Conservation (phyloP, 1,284 basidiomycete genomes). For the Kwoniella shivajii region DNA sequence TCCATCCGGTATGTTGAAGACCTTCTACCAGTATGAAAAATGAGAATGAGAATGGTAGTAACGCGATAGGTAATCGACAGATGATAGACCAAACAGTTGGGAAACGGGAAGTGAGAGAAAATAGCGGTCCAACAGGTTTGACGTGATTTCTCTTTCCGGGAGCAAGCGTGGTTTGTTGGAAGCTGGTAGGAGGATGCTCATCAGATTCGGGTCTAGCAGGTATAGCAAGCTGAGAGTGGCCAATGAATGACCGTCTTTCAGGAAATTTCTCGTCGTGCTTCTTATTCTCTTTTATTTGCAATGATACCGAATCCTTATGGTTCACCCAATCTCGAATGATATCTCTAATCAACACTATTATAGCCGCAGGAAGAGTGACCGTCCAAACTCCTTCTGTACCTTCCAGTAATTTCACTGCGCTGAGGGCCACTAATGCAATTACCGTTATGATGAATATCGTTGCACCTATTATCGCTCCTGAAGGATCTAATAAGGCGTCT, state of each 20-base stretch:
- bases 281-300: neutral
- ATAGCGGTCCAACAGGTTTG: neutral
- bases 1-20: slow-evolving; percentile 85
- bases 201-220: too few relatives aligned
- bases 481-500: slow-evolving; percentile 58
- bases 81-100: slow-evolving; percentile 74
- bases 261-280: neutral
- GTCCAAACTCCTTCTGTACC: slow-evolving; percentile 68
- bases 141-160: neutral
- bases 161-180: too few relatives aligned
- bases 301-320: slow-evolving; percentile 1
- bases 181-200: too few relatives aligned
- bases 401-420: slow-evolving; percentile 57
- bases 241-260: neutral
- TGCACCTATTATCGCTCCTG: slow-evolving; percentile 59
- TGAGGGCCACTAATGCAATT: slow-evolving; percentile 63
- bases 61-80: slow-evolving; percentile 56
- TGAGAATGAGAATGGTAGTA: slow-evolving; percentile 90
- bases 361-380: slow-evolving; percentile 84
- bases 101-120: slow-evolving; percentile 55
- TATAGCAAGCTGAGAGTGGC: neutral
- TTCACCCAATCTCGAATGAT: slow-evolving; percentile 18
- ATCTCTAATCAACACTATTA: slow-evolving; percentile 70
- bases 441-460: slow-evolving; percentile 61
- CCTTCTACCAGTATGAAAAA: slow-evolving; percentile 94